Base-by-base conservation (phyloP, 139 green algal species). In the Coelastrella sp. region DNA sequence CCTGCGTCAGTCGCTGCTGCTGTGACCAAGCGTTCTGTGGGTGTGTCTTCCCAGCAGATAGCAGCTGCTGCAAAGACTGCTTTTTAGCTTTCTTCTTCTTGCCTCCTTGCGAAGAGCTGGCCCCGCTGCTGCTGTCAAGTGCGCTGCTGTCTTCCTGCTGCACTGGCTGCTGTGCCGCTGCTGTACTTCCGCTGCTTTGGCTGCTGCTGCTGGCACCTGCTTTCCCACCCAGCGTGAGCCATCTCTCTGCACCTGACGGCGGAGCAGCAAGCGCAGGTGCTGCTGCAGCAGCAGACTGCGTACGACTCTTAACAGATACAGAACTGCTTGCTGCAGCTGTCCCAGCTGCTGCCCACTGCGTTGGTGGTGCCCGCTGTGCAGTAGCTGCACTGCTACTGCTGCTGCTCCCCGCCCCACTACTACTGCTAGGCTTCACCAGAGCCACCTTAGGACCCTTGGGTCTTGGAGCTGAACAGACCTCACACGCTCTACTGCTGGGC, bases 391-490 rank as follows among this genome's bases (percentile, higher is more conserved):
- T 47, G 3, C 17, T 47, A 47, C 74, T 68, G 32, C 7, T 73
- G 47, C 73, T 75, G 61, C 64, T 73, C 19, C 81, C 81, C 13
- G 32, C 78, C n/a, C n/a, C n/a, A n/a, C n/a, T n/a, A n/a, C n/a
- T n/a, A 71, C 87, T 65, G 65, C 20, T 85, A 79, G 61, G 66
- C 76, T 71, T 85, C 58, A 64, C 80, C 66, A 11, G 61, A 60
- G 74, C 54, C 5, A 60, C 82, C 54, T 73, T 81, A 57, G 73
- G 60, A 66, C 64, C 83, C 23, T 61, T 66, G 10, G 83, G 56
- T 47, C 73, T 54, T 20, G 86, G 79, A 47, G 80, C 59, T 20
- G 83, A 90, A 83, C 95, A 96, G 14, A 93, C 95, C 81, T 95
- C 95, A 84, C 95, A 97, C 19, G n/a, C 20, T 32, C n/a, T 54